Base-by-base conservation (phyloP, 2,329 filamentous ascomycete genomes). In the Fusarium sp. region DNA sequence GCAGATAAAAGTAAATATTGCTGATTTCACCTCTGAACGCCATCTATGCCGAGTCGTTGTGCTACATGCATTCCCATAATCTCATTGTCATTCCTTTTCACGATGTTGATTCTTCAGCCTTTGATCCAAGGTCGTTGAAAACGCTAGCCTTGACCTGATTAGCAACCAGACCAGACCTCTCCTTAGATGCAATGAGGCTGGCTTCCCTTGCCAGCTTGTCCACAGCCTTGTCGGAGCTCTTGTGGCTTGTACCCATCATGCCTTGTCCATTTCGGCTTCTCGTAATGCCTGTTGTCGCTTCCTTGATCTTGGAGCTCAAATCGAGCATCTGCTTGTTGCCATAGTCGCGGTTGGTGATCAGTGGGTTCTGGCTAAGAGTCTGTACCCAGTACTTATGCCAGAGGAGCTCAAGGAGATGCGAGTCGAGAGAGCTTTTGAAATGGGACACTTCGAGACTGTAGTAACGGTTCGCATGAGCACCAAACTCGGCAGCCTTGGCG, bases 331-430 rank as follows among this genome's bases (percentile, higher is more conserved):
- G 95, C 82, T 95, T 96, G 78, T 93, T 97, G 59, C 92, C 93
- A 80, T 95, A 99, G 77, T 98, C 96, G 72, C 95, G 93, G 80
- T 98, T 98, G 63, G 94, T 95, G 78, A 97, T 92, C 9, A 98
- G 88, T 28, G 96, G 95, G 77, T 91, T 96, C 78, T 97, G 94
- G 38, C 94, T 97, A 26, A 99, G 89, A 11, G 96, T 99, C 80
- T 97, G 94, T 39, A 98, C 95, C 96, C 95, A 98, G 87, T 99
- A 99, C 83, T 98, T 98, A 86, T 98, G 98, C 96, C 96, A 98
- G 36, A 99, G 87, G 58, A 94, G 89, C 79, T 97, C 94, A 10
- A 99, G 87, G 31, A 99, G 88, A 77, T 95, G 93, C 5, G 91
- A 89, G 83, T 99, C 96, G 35, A 99, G 91, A 0, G 93, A 93